Evolutionary conservation across 768 basidiomycete species (phyloP).

Genomic region (Boletus barrowsii): DNA sequence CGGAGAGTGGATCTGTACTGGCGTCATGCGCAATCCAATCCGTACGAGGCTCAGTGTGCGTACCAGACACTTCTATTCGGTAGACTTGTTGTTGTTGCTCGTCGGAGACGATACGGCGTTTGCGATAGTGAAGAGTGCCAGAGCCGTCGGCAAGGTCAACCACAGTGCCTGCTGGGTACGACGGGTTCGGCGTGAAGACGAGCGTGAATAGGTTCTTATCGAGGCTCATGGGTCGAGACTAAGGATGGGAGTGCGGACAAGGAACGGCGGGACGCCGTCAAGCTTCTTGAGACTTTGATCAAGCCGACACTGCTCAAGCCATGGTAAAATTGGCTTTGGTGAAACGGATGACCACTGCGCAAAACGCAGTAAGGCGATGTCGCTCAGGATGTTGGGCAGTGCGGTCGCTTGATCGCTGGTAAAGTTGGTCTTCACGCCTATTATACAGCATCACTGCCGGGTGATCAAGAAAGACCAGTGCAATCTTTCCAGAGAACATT

Average conservation of each 20-base stretch:
- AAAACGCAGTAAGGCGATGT: not conserved
- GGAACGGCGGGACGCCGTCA: too few species aligned
- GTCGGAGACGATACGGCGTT: constrained; percentile 51
- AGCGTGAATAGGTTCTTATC: constrained; percentile 88
- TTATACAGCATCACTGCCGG: too few species aligned
- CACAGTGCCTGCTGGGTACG: constrained; percentile 47
- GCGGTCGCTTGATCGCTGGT: too few species aligned
- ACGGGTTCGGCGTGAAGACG: constrained; percentile 54
- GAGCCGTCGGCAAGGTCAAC: constrained; percentile 68
- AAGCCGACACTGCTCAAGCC: too few species aligned
- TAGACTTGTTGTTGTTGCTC: constrained; percentile 40
- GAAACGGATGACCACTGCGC: not conserved
- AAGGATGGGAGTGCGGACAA: not conserved
- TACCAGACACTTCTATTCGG: constrained; percentile 67
- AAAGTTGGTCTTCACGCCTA: too few species aligned
- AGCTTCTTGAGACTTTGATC: too few species aligned
- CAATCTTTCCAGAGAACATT: too few species aligned
- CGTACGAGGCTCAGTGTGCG: not conserved
- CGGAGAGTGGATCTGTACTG: constrained; percentile 65
- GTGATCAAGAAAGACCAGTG: too few species aligned
- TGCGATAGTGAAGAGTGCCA: constrained; percentile 68
- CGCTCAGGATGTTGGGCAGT: too few species aligned
- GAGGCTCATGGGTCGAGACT: constrained; percentile 55
- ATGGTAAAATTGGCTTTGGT: too few species aligned
- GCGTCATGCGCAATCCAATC: not conserved